Evolutionary conservation across 2,329 filamentous ascomycete genomes (phyloP), one percentile per base, ranked within the genome.

Genomic region (Plenodomus biglobosus): DNA sequence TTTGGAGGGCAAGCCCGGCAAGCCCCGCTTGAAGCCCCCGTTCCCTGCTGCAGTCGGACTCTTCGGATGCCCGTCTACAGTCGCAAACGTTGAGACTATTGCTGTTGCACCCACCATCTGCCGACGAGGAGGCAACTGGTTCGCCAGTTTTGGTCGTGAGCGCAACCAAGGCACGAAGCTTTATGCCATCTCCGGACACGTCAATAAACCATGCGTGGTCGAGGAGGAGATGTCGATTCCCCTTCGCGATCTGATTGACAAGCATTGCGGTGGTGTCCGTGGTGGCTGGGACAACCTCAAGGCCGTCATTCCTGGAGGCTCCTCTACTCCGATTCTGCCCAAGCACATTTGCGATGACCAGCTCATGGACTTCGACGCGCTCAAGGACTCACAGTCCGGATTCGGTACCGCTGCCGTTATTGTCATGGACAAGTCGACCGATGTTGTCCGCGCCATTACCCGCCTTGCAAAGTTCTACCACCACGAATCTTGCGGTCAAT

Each of bases 201-300:
- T 99, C 78, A 99, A 99, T 83, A 95, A 97, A 80, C 94, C 94
- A 45, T 90, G 85, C 74, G 97, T 94, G 1, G 94, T 99, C 52
- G 94, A 99, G 76, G 94, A 99, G 78, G 94, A 99, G 78, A 99
- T 99, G 94, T 95, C 90, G 43, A 99, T 99, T 62, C 88, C 94
- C 37, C 84, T 99, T 52, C 87, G 89, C 38, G 94, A 99, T 76
- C 85, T 99, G 56, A 97, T 99, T 65, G 94, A 99, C 56, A 94
- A 90, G 79, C 94, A 99, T 83, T 97, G 94, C 71, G 94, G 94
- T 72, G 94, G 94, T 74, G 94, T 99, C 43, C 86, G 85, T 65
- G 94, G 94, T 55, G 94, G 94, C 49, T 99, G 94, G 94, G 94
- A 99, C 74, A 99, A 99, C 77, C 82, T 99, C 43, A 85, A 91